Evolutionary conservation across 2,329 filamentous ascomycete species (phyloP).

Genomic region (Cryphonectria parasitica): DNA sequence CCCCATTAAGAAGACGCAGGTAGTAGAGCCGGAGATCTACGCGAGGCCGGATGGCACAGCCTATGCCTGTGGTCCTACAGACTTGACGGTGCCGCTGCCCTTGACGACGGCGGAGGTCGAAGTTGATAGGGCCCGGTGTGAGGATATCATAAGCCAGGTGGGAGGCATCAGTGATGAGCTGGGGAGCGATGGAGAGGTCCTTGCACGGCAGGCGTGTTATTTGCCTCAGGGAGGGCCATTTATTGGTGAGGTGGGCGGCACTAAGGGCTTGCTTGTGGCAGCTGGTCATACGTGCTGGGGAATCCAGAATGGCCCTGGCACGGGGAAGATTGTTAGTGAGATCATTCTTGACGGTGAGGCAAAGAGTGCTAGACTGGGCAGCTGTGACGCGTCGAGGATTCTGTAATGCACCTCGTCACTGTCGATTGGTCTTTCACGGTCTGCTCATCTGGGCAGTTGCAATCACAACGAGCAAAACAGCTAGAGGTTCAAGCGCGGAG

Average conservation of each 20-base stretch:
- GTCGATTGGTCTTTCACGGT: not conserved
- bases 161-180: constrained; percentile 57
- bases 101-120: constrained; percentile 64
- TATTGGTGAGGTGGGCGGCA: constrained; percentile 65
- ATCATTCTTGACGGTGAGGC: constrained; percentile 64
- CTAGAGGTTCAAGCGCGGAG: not conserved
- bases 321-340: constrained; percentile 68
- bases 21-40: constrained; percentile 76
- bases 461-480: no score
- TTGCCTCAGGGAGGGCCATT: constrained; percentile 72
- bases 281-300: constrained; percentile 83
- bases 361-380: constrained; percentile 56
- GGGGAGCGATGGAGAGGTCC: constrained; percentile 58
- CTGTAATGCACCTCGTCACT: not conserved
- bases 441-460: not conserved
- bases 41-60: constrained; percentile 74
- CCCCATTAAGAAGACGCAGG: constrained; percentile 39
- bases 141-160: constrained; percentile 71
- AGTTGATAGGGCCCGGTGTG: constrained; percentile 66
- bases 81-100: constrained; percentile 65
- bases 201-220: constrained; percentile 74
- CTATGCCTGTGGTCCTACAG: constrained; percentile 74
- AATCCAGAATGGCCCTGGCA: constrained; percentile 78
- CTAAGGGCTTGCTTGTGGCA: constrained; percentile 68
- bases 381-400: constrained; percentile 56